phyloP scores from a whole-genome alignment of 768 basidiomycete genomes.

The Pilatotrama ljubarskyi region DNA sequence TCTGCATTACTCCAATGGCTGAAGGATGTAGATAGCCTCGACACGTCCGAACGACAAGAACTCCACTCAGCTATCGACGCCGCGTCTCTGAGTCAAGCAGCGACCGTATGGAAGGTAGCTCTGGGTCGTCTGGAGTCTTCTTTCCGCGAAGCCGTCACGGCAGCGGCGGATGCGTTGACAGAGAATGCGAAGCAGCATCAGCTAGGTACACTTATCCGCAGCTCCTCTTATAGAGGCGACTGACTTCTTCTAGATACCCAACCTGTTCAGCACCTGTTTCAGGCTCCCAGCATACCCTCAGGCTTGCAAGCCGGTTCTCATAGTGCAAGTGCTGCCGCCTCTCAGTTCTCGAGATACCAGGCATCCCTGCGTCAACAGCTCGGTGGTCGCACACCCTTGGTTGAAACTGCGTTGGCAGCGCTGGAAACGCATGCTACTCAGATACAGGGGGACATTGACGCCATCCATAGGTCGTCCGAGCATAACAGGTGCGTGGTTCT shows the following conservation, averaged over 20 bases:
- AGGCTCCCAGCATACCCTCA: constrained; percentile 46
- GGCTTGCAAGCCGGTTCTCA: constrained; percentile 41
- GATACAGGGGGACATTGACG: constrained; percentile 60
- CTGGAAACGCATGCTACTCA: constrained; percentile 61
- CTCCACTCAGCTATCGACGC: constrained; percentile 52
- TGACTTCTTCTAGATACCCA: constrained; percentile 42
- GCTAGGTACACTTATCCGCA: constrained; percentile 22
- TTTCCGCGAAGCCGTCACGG: constrained; percentile 46
- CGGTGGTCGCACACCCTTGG: constrained; percentile 59
- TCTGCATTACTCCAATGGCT: constrained; percentile 51
- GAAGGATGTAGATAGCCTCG: constrained; percentile 41
- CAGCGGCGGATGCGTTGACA: constrained; percentile 38
- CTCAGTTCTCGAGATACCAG: constrained; percentile 63
- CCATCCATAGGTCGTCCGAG: constrained; percentile 44
- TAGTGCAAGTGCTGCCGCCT: constrained; percentile 34
- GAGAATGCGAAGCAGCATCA: constrained; percentile 27
- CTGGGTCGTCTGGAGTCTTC: constrained; percentile 45
- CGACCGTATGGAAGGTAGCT: constrained; percentile 56
- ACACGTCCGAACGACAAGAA: constrained; percentile 44
- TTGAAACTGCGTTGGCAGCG: constrained; percentile 56
- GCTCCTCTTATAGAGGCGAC: constrained; percentile 20
- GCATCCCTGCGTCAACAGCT: constrained; percentile 61
- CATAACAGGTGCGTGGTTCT: constrained; percentile 43
- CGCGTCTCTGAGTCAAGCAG: constrained; percentile 53
- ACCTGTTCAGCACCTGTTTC: constrained; percentile 59